Percentiles rank a stretch among this genome's conserved stretches.
phyloP scores from a whole-genome alignment of 305 asterid species.

The Fraxinus latifolia region DNA sequence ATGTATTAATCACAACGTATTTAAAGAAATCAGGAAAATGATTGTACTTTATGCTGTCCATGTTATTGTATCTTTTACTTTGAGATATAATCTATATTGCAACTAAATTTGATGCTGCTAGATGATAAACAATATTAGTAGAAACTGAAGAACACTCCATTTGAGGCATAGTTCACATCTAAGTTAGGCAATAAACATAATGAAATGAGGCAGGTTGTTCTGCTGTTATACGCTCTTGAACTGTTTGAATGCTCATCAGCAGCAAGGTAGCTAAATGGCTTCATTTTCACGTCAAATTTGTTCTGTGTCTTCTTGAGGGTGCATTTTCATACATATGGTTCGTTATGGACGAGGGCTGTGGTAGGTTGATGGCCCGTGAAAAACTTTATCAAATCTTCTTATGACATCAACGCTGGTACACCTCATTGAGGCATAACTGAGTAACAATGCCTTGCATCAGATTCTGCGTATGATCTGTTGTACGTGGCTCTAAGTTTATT shows the following conservation, averaged over 20 bases:
- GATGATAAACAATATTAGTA: no score
- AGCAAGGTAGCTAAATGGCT: not conserved
- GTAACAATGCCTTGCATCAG: not conserved
- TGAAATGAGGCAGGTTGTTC: not conserved
- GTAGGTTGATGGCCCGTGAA: not conserved
- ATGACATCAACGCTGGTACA: not conserved
- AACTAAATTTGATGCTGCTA: not conserved
- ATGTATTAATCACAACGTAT: constrained; percentile 33
- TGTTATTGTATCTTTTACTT: constrained; percentile 30
- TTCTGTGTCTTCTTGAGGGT: no score
- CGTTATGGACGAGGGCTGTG: not conserved
- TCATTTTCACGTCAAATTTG: no score
- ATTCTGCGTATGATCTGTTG: not conserved
- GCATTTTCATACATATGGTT: not conserved
- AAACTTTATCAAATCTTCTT: not conserved
- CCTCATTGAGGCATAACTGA: not conserved
- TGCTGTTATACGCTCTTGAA: not conserved
- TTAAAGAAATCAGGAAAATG: constrained; percentile 36
- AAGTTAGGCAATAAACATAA: not conserved
- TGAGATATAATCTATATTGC: constrained; percentile 25
- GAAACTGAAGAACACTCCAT: no score
- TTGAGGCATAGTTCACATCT: not conserved
- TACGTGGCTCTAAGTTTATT: not conserved
- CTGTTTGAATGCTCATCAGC: not conserved
- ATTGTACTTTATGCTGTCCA: constrained; percentile 32